Conservation (phyloP, 2,329 filamentous ascomycete genomes). For the Clathrospora elynae region DNA sequence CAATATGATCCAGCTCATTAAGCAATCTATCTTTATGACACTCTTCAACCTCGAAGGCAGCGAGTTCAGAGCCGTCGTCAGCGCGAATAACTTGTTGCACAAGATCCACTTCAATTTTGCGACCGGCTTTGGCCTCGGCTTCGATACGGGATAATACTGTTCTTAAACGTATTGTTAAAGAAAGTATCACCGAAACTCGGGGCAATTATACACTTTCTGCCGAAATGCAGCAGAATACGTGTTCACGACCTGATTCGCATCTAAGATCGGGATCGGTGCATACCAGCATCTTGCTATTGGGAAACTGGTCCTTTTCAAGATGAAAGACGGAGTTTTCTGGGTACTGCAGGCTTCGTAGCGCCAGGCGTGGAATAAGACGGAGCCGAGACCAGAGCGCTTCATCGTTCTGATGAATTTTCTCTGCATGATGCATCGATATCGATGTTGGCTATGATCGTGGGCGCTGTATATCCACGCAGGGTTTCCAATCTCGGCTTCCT, state of each 20-base stretch:
- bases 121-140: conserved; percentile 75
- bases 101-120: conserved; percentile 88
- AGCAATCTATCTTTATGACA: conserved; percentile 94
- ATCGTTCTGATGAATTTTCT: conserved; percentile 99
- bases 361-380: conserved; percentile 83
- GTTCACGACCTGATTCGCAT: conserved; percentile 89
- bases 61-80: conserved; percentile 72
- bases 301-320: conserved; percentile 91
- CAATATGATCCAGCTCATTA: conserved; percentile 95
- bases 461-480: conserved; percentile 85
- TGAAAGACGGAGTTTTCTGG: conserved; percentile 76
- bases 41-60: conserved; percentile 83
- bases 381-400: conserved; percentile 91
- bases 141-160: conserved; percentile 95
- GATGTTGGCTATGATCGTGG: conserved; percentile 84
- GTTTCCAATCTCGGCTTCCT: conserved; percentile 84
- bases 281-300: conserved; percentile 83
- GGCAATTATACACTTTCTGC: conserved; percentile 91
- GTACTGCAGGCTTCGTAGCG: conserved; percentile 71
- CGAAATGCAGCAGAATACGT: conserved; percentile 93
- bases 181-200: conserved; percentile 91
- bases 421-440: conserved; percentile 99
- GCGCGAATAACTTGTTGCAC: conserved; percentile 82
- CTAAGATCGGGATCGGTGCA: conserved; percentile 94
- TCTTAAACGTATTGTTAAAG: conserved; percentile 99